Evolutionary conservation across 2,329 filamentous ascomycete species (phyloP), one percentile per base, ranked within the genome.

Genomic region (Esteya vermicola): DNA sequence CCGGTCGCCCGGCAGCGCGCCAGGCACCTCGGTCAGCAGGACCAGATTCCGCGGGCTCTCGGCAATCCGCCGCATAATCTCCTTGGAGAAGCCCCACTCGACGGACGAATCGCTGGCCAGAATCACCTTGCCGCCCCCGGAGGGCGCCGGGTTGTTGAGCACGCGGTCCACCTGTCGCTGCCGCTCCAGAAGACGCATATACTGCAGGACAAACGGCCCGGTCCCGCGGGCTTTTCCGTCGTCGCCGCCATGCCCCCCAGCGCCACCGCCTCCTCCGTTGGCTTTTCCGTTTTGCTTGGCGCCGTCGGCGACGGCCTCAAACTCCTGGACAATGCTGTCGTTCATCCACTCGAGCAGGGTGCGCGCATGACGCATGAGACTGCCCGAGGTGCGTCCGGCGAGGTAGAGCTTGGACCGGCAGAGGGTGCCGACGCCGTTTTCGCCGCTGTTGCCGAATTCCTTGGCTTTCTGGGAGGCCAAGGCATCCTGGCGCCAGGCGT

Each of bases 311-410:
- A 78, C 68, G 13, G 80, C 77, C 55, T 94, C 88, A 45, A 94
- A 93, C 51, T 96, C 89, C 40, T 86, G 78, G 32, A 93, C 81
- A 43, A 98, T 93, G 43, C 78, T 81, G 53, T 95, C 88, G 54
- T 96, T 88, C 88, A 98, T 96, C 91, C 91, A 98, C 55, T 98
- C 91, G 25, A 98, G 67, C 84, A 98, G 93, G 57, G 89, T 95
- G 48, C 88, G 74, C 21, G 89, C 84, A 49, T 95, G 85, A 39
- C 85, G 74, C 69, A 96, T 83, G 0, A 88, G 93, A 46, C 85
- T 88, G 43, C 84, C 80, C 47, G 85, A 82, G 45, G 85, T 93
- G 43, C 79, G 80, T 30, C 86, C 88, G 1, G 88, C 89, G 33
- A 98, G 67, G 54, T 86, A 95, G 1, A 95, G 65, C 50, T 70